Base-by-base conservation (phyloP, 2,329 filamentous ascomycete genomes). In the Aspergillus fischeri region DNA sequence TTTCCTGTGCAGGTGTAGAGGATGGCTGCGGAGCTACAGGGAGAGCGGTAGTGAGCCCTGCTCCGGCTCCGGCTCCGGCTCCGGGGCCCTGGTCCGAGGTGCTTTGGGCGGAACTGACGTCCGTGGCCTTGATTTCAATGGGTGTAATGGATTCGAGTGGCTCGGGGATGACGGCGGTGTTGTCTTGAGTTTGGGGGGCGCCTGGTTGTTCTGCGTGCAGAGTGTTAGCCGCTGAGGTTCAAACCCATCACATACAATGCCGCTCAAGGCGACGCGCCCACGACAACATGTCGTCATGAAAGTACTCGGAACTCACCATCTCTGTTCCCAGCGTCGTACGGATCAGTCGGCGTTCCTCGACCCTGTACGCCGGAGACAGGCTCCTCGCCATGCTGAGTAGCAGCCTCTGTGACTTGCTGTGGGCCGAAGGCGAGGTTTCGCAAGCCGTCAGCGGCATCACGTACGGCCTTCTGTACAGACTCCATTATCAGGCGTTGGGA, bases 321-420 rank as follows among this genome's bases (percentile, higher is more conserved):
- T n/a, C 83, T 75, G 71, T 94, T 94, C 51, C 91, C 91, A 57
- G 85, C 85, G 69, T 94, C 91, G 66, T 86, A 95, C 0, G 91
- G 91, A 71, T 93, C 87, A 11, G 83, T 84, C 47, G 80, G 80
- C 25, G 81, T 81, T 4, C 89, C 88, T 69, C 87, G 78, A 42
- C 91, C 91, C 56, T 81, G 77, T 52, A 84, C 77, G 24, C 91
- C 91, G 21, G 89, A 88, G 48, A 92, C 73, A 20, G 91, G 91
- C 75, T 95, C 91, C 64, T 76, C 73, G 49, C 78, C 78, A 42
- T 72, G 72, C 54, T 75, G 61, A 65, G 62, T 53, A 32, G 52
- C 10, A 24, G n/a, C 21, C 24, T 21, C 11, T 27, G 44, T 47
- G 21, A 35, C 32, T 35, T 11, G 17, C 21, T 27, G 10, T 14